Percentiles rank a stretch among this genome's conserved stretches.
Evolutionary conservation across 2,329 filamentous ascomycete genomes (phyloP).

Genomic region (Fusarium circinatum): DNA sequence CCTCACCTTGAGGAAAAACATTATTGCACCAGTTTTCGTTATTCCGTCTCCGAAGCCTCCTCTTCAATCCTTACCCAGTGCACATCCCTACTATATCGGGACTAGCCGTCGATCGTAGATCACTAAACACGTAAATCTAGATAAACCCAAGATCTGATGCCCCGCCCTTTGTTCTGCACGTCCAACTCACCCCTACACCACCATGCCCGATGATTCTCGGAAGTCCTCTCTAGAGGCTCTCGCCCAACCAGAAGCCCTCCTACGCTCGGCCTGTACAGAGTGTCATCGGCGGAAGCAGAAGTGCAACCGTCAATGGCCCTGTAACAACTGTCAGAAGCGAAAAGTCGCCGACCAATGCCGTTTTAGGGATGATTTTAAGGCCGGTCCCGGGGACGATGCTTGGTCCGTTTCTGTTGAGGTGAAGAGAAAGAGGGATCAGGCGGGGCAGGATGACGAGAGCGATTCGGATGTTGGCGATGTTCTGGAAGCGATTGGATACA

Average conservation of each 20-base stretch:
- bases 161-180: slow-evolving; percentile 1
- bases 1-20: slow-evolving; percentile 12
- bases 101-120: not conserved
- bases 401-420: slow-evolving; percentile 22
- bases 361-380: slow-evolving; percentile 17
- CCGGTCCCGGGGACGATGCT: not conserved
- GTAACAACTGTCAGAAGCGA: slow-evolving; percentile 21
- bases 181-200: not conserved
- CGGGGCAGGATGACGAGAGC: not conserved
- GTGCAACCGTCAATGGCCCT: slow-evolving; percentile 25
- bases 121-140: slow-evolving; percentile 1
- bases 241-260: not conserved
- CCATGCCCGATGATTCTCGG: slow-evolving; percentile 27
- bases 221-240: not conserved
- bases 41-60: not conserved
- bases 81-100: not conserved
- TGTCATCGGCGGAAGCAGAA: slow-evolving; percentile 27
- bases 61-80: not conserved
- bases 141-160: not conserved
- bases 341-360: slow-evolving; percentile 26
- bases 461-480: slow-evolving; percentile 23
- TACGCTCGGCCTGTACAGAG: slow-evolving; percentile 15
- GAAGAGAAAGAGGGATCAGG: slow-evolving; percentile 13
- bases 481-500: slow-evolving; percentile 20
- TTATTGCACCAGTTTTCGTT: not conserved